phyloP scores from a whole-genome alignment of 2,329 filamentous ascomycete species.

The Fusarium austroafricanum region DNA sequence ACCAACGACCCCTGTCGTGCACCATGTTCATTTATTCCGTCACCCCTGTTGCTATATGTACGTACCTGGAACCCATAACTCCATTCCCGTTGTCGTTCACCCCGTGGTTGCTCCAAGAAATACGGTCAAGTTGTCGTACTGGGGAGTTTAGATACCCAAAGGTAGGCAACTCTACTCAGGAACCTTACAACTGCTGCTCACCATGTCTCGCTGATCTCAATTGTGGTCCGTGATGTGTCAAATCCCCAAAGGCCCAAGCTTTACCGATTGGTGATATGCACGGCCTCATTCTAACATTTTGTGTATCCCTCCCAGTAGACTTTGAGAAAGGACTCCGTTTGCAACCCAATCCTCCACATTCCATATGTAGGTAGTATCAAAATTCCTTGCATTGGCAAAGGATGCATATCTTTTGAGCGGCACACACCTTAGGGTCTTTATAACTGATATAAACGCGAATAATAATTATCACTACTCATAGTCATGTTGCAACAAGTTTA shows the following conservation, averaged over 20 bases:
- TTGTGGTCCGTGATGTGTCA: conserved; percentile 10
- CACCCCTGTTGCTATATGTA: conserved; percentile 31
- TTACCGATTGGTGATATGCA: conserved; percentile 7
- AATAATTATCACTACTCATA: too few relatives aligned
- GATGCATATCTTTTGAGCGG: too few relatives aligned
- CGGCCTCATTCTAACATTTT: conserved; percentile 3
- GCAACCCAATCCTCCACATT: neutral
- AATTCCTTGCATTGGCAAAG: neutral
- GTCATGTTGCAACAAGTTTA: too few relatives aligned
- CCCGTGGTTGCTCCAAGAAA: conserved; percentile 8
- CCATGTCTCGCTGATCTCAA: neutral
- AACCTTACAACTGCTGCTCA: neutral
- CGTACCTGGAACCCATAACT: conserved; percentile 30
- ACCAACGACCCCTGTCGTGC: conserved; percentile 4
- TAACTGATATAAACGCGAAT: too few relatives aligned
- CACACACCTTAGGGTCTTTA: too few relatives aligned
- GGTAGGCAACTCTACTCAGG: neutral
- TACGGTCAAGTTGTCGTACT: neutral
- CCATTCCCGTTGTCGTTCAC: conserved; percentile 10
- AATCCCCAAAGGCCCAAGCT: conserved; percentile 24
- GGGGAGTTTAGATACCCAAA: neutral
- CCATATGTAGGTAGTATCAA: too few relatives aligned
- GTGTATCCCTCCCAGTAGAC: neutral
- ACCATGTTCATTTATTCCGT: conserved; percentile 19
- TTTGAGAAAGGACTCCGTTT: too few relatives aligned